Conservation (phyloP, 2,329 filamentous ascomycete genomes). For the Pseudogymnoascus sp. region DNA sequence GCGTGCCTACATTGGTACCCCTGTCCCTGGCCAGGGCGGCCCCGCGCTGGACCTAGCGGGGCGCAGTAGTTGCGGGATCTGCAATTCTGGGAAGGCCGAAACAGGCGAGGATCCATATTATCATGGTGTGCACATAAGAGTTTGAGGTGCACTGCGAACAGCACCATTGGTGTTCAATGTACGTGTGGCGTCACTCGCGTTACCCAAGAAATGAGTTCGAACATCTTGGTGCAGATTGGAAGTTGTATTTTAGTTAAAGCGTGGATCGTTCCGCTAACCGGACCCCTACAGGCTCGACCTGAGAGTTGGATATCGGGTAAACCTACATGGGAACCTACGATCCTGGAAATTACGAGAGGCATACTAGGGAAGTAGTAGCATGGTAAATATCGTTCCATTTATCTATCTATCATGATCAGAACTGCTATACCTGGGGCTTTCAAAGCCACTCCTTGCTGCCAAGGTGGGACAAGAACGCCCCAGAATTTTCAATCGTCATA, state of each 20-base stretch:
- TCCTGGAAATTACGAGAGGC: not conserved
- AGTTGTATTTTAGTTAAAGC: not conserved
- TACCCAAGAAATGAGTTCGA: not conserved
- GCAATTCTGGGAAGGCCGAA: not conserved
- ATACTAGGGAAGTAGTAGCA: not conserved
- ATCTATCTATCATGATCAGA: not conserved
- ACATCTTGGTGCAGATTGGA: not conserved
- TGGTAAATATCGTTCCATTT: not conserved
- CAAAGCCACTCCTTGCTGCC: slow-evolving; percentile 17
- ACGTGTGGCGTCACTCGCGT: not conserved
- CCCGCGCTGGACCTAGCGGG: not conserved
- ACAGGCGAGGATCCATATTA: not conserved
- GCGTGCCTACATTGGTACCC: not conserved
- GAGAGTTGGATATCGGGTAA: too few relatives aligned
- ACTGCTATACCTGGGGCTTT: not conserved
- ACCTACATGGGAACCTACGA: too few relatives aligned
- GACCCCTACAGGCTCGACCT: not conserved
- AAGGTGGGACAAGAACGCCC: slow-evolving; percentile 16
- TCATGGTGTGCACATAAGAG: not conserved
- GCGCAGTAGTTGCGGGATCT: not conserved
- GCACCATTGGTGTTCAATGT: not conserved
- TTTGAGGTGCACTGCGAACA: not conserved
- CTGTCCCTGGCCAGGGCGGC: not conserved
- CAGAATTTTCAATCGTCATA: slow-evolving; percentile 14
- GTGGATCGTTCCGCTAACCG: not conserved